Percentiles rank a stretch among this genome's conserved stretches.
Conservation (phyloP, 257 asterid species). For the Buddleja alternifolia region DNA sequence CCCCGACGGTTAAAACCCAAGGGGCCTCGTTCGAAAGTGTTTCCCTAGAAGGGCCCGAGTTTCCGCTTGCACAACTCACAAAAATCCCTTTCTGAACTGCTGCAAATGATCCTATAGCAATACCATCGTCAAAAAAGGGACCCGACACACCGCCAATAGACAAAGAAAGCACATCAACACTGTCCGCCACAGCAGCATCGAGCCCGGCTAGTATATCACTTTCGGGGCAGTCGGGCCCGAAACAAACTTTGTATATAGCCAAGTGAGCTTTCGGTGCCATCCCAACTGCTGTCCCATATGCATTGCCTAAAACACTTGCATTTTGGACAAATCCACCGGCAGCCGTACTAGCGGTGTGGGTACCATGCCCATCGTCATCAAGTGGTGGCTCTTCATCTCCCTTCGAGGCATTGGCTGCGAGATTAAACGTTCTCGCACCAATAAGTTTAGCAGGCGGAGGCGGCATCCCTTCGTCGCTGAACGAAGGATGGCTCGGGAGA, state of each 20-base stretch:
- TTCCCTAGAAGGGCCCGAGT: slow-evolving; percentile 16
- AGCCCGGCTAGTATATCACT: slow-evolving; percentile 33
- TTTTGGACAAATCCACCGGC: slow-evolving; percentile 25
- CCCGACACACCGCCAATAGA: slow-evolving; percentile 19
- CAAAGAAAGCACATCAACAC: slow-evolving; percentile 38
- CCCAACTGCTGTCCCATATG: slow-evolving; percentile 36
- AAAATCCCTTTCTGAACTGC: slow-evolving; percentile 36
- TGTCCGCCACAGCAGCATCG: slow-evolving; percentile 38
- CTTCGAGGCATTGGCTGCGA: slow-evolving; percentile 22
- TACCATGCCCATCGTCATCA: slow-evolving; percentile 35
- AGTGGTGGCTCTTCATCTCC: slow-evolving; percentile 3
- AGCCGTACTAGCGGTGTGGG: slow-evolving; percentile 33
- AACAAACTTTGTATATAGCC: slow-evolving; percentile 41
- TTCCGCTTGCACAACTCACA: slow-evolving; percentile 40
- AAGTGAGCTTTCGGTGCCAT: slow-evolving; percentile 37
- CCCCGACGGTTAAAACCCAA: slow-evolving; percentile 40
- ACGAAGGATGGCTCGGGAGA: slow-evolving; percentile 42
- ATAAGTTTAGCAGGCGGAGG: slow-evolving; percentile 42
- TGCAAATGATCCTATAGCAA: slow-evolving; percentile 31
- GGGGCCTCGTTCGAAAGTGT: slow-evolving; percentile 33
- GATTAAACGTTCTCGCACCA: slow-evolving; percentile 26
- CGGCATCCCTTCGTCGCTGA: slow-evolving; percentile 34
- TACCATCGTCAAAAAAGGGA: slow-evolving; percentile 12
- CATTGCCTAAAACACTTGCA: slow-evolving; percentile 27
- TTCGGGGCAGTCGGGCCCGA: slow-evolving; percentile 18